Evolutionary conservation across 2,329 filamentous ascomycete genomes (phyloP).

Genomic region (Hortaea werneckii): DNA sequence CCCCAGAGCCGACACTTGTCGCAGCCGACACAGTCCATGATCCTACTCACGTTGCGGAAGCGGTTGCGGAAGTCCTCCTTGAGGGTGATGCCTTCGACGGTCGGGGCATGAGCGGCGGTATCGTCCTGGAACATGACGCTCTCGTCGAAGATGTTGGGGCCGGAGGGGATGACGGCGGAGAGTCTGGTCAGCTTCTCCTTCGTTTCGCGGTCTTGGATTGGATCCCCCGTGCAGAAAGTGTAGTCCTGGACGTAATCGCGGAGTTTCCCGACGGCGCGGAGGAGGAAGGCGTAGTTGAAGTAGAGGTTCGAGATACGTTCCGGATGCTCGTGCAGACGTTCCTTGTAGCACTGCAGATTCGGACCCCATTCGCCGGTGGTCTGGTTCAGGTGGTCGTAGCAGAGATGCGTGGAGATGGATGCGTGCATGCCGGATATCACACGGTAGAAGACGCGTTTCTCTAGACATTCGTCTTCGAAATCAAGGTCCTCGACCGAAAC

Average conservation of each 20-base stretch:
- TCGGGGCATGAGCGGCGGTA: background rate
- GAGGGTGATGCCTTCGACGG: conserved; percentile 49
- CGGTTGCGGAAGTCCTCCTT: conserved; percentile 97
- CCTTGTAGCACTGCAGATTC: conserved; percentile 79
- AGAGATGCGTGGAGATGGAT: conserved; percentile 91
- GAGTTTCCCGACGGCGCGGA: conserved; percentile 83
- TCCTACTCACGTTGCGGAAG: conserved; percentile 88
- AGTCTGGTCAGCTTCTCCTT: conserved; percentile 73
- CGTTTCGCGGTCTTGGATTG: conserved; percentile 65
- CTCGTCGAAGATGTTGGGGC: conserved; percentile 80
- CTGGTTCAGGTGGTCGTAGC: conserved; percentile 93
- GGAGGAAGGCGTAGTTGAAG: conserved; percentile 96
- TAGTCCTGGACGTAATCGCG: conserved; percentile 72
- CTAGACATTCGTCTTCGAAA: conserved; percentile 81
- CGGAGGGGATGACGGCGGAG: conserved; percentile 56
- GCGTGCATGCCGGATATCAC: conserved; percentile 97
- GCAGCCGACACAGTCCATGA: conserved; percentile 98
- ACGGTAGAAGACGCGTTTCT: conserved; percentile 97
- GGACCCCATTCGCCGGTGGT: conserved; percentile 87
- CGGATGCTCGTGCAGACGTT: conserved; percentile 71
- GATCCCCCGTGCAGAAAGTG: conserved; percentile 85
- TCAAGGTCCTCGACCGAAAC: conserved; percentile 54
- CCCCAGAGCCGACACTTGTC: conserved; percentile 98
- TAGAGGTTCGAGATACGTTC: conserved; percentile 96
- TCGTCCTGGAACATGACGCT: conserved; percentile 73